Conservation (phyloP, 768 basidiomycete species). For the Boletus tomentosulus region DNA sequence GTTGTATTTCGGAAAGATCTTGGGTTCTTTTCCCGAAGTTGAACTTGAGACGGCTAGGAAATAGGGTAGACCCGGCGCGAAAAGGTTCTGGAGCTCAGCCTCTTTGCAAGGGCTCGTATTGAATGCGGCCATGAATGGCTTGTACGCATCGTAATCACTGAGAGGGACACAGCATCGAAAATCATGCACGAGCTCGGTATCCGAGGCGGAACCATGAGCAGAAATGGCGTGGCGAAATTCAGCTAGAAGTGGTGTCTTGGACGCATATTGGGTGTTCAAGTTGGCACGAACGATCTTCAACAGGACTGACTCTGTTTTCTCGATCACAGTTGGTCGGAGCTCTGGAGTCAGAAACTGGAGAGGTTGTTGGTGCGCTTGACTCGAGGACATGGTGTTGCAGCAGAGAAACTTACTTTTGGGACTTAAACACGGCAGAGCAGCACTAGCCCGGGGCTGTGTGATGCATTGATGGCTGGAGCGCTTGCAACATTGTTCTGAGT, state of each 20-base stretch:
- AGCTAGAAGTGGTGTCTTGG: neutral
- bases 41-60: slow-evolving; percentile 3
- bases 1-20: slow-evolving; percentile 6
- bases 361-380: neutral
- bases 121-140: slow-evolving; percentile 8
- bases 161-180: slow-evolving; percentile 1
- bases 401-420: neutral
- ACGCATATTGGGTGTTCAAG: slow-evolving; percentile 1
- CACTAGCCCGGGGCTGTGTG: too few relatives aligned
- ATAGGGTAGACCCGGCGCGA: slow-evolving; percentile 11
- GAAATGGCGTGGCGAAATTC: neutral
- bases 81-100: slow-evolving; percentile 7
- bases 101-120: slow-evolving; percentile 6
- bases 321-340: neutral
- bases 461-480: too few relatives aligned
- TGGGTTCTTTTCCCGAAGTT: slow-evolving; percentile 6
- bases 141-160: slow-evolving; percentile 7
- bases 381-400: neutral
- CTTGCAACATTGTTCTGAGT: too few relatives aligned
- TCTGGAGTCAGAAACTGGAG: neutral
- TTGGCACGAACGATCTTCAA: slow-evolving; percentile 1
- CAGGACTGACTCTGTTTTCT: neutral
- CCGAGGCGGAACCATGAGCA: neutral
- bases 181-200: neutral
- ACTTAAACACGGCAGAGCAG: too few relatives aligned